Base-by-base conservation (phyloP, 257 asterid species). In the Paulownia fortunei region DNA sequence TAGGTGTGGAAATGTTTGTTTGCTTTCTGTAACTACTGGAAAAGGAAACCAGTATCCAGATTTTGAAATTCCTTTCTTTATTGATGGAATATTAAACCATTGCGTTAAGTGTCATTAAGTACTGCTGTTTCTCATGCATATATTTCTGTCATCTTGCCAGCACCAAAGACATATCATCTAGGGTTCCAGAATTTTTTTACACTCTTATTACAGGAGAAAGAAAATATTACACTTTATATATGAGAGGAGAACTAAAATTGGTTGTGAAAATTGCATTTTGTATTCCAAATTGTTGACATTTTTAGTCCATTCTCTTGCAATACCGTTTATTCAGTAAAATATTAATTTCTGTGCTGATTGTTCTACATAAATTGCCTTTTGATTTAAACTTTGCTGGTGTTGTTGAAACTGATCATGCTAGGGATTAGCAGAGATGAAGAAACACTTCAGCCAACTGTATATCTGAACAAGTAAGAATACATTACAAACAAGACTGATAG, bases 361-460 rank as follows among this genome's bases (percentile, higher is more conserved):
- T 37, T 51, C 55, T 59, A 19, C 74, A 19, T 67, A 23, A 24
- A 59, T 60, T 73, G 39, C 58, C 55, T 78, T 60, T 36, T 79
- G 59, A 69, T 66, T 15, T 19, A 15, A 69, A 41, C 26, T 21
- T 49, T 61, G 5, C 26, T 58, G 24, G 44, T 77, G 37, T 67
- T 74, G 34, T 72, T 78, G 74, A 79, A 49, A 56, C 77, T 80
- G 55, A 58, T 51, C 13, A 8, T 83, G 64, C 65, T 79, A 93
- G 99, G 99, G 76, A 47, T 93, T 72, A 83, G 96, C 87, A 89
- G 99, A 83, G 76, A 96, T 13, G 98, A 96, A 87, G 92, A 90
- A 83, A 93, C 99, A 23, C 97, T 96, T 87, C 88, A 84, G 85
- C 97, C 99, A 63, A 78, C 89, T 69, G 88, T 96, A 78, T 96